Percentiles rank a stretch among this genome's conserved stretches.
These are phyloP conservation scores for Ophiocordyceps robertsii DNA, from an alignment of 2,329 filamentous ascomycete species.

Conservation along the genomic window DNA sequence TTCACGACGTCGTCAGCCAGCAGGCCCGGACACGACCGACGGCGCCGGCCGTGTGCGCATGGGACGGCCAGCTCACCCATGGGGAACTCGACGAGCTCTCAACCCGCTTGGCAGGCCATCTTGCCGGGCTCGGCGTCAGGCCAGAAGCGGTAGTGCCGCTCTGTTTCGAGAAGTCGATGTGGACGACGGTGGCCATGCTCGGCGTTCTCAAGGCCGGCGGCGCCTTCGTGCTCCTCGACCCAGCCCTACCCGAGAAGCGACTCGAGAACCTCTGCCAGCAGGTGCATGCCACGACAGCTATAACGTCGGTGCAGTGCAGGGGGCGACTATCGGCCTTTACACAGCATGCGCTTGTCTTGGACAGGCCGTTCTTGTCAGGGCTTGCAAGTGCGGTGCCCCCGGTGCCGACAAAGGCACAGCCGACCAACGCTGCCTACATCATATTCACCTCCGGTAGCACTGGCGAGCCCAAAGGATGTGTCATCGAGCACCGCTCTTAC, in stretches of 20 bases:
- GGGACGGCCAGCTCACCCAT: conserved; percentile 22
- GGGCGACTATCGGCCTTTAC: background rate
- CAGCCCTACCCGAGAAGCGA: conserved; percentile 4
- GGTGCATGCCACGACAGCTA: background rate
- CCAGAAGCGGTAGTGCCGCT: conserved; percentile 4
- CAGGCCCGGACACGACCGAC: background rate
- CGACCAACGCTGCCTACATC: conserved; percentile 7
- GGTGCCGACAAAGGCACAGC: background rate
- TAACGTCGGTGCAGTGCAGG: conserved; percentile 3
- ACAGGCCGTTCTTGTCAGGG: too few species aligned
- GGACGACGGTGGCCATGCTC: conserved; percentile 9
- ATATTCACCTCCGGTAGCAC: conserved; percentile 16
- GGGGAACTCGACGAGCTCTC: conserved; percentile 22
- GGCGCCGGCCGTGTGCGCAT: background rate
- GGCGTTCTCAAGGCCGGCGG: conserved; percentile 14
- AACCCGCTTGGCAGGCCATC: conserved; percentile 20
- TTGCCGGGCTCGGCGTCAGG: conserved; percentile 5
- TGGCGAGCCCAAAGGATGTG: conserved; percentile 13
- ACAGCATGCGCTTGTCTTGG: too few species aligned
- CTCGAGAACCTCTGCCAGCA: conserved; percentile 2
- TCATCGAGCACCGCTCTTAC: conserved; percentile 33
- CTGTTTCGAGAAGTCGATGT: conserved; percentile 7
- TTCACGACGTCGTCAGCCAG: background rate
- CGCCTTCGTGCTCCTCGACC: conserved; percentile 13
- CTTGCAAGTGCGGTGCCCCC: background rate